A percentile compares a stretch with the other conserved stretches of the same genome.
Conservation (phyloP, 257 asterid species). For the Mentha longifolia region DNA sequence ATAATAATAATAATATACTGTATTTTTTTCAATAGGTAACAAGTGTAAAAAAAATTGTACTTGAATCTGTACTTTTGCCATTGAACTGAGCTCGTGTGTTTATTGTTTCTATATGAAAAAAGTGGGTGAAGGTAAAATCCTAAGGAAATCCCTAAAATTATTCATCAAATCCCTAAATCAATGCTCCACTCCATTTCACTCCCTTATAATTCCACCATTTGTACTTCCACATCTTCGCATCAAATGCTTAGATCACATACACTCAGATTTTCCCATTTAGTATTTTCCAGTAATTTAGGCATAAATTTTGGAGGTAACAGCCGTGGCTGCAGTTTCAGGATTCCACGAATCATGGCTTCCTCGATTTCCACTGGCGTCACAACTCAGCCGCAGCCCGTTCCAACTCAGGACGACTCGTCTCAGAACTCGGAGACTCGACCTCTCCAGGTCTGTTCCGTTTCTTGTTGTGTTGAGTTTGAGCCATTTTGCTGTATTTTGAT, state of each 20-base stretch:
- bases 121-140: not conserved
- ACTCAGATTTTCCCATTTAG: conserved; percentile 29
- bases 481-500: conserved; percentile 5
- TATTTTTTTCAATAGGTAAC: too few species aligned
- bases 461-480: not conserved
- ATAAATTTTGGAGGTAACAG: conserved; percentile 12
- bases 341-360: conserved; percentile 59
- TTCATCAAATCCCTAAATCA: conserved; percentile 11
- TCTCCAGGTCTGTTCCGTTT: conserved; percentile 53
- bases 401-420: conserved; percentile 35
- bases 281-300: conserved; percentile 12
- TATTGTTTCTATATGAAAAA: too few species aligned
- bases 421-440: conserved; percentile 49
- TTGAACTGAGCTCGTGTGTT: too few species aligned
- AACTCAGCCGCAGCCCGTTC: conserved; percentile 44
- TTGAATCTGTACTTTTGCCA: too few species aligned
- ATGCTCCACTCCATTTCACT: conserved; percentile 32
- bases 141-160: not conserved
- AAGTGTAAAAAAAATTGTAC: too few species aligned
- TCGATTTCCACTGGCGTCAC: conserved; percentile 49
- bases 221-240: conserved; percentile 48
- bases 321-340: conserved; percentile 22
- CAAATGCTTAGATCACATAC: conserved; percentile 40
- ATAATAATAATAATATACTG: too few species aligned
- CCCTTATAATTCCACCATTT: conserved; percentile 33